Evolutionary conservation across 2,329 filamentous ascomycete species (phyloP), one percentile per base, ranked within the genome.

Genomic region (Laburnicola sp.): DNA sequence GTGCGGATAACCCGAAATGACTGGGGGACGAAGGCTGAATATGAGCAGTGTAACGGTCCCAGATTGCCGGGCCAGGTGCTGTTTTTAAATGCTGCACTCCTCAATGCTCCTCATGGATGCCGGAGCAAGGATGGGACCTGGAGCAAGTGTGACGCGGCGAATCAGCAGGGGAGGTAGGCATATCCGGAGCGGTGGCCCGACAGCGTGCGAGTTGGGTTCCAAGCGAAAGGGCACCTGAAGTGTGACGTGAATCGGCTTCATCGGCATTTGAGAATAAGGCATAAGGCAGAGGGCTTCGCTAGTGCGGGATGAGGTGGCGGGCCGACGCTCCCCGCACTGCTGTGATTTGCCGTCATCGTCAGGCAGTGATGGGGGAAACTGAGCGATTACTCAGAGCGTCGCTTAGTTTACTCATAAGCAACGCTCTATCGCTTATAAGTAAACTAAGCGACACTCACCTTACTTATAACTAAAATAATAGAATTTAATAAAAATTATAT

Each of bases 231-330:
- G 16, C 41, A 36, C 32, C 30, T 45, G 41, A 32, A 16, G 9
- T 39, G 35, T 45, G 45, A 48, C 38, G 52, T 51, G 26, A 38
- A 48, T 38, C 42, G 46, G 43, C 45, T 16, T 35, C 51, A 52
- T 70, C 69, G 68, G 69, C 63, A 58, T 69, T 67, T 72, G 67
- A 65, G 65, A 58, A 56, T 54, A 56, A 52, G 54, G 56, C 43
- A 40, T 34, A 34, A 48, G 47, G 62, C 48, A 38, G 60, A 40
- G 16, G 16, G 16, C 16, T 16, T 16, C 16, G 16, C 51, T 58
- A 53, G 57, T 53, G 66, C 68, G 69, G 68, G 65, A 66, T 69
- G 66, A 56, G 58, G 54, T 49, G 45, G 54, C 50, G 52, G 49
- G 47, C 47, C 53, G 16, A 16, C 16, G 16, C 16, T 16, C 16